A percentile compares a stretch with the other conserved stretches of the same genome.
phyloP scores from a whole-genome alignment of 2,329 filamentous ascomycete genomes.

The Curvularia lunata region DNA sequence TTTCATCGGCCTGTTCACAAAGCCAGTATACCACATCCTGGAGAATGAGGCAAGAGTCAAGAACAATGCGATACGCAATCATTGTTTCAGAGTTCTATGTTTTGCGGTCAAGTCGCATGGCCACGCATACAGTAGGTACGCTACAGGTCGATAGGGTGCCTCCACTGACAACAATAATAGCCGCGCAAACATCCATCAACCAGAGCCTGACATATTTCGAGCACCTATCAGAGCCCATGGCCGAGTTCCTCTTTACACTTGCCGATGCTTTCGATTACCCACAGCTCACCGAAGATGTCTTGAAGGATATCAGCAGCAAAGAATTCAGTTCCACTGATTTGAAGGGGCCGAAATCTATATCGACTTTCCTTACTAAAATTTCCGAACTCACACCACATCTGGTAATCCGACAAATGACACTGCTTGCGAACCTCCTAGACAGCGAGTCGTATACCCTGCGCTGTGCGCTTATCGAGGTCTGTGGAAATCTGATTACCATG shows the following conservation, averaged over 20 bases:
- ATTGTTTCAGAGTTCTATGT: constrained; percentile 95
- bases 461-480: constrained; percentile 94
- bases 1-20: constrained; percentile 88
- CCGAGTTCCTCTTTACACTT: constrained; percentile 94
- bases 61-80: constrained; percentile 87
- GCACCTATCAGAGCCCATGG: constrained; percentile 98
- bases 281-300: constrained; percentile 89
- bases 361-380: constrained; percentile 88
- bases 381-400: constrained; percentile 90
- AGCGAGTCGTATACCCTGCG: constrained; percentile 96
- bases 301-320: constrained; percentile 94
- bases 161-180: constrained; percentile 54
- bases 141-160: no score
- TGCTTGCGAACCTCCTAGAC: constrained; percentile 91
- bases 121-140: constrained; percentile 84
- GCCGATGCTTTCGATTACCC: constrained; percentile 98
- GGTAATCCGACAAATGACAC: constrained; percentile 97
- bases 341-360: constrained; percentile 94
- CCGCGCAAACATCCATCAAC: constrained; percentile 95
- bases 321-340: constrained; percentile 98
- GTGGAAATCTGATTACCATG: constrained; percentile 90
- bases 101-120: constrained; percentile 97
- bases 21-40: constrained; percentile 90
- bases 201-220: constrained; percentile 98
- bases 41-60: constrained; percentile 95